Base-by-base conservation (phyloP, 2,329 filamentous ascomycete species). In the Clarireedia paspali region DNA sequence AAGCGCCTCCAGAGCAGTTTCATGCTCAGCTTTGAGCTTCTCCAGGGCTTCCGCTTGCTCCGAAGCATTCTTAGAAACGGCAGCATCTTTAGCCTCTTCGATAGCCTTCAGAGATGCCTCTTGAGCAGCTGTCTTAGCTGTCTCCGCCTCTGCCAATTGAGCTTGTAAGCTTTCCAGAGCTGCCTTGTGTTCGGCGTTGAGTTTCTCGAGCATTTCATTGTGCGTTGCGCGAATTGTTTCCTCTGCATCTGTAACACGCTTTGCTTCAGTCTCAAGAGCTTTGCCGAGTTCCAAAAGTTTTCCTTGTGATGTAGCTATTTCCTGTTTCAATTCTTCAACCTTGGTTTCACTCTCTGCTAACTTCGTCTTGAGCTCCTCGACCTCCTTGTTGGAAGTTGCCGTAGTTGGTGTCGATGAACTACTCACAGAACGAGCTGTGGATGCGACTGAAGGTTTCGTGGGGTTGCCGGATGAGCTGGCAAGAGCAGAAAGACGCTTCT, bases 331-430 rank as follows among this genome's bases (percentile, higher is more conserved):
- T 12, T 77, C 70, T 53, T 78, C 75, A 9, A 85, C 78, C 64
- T 83, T 79, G 6, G 75, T 68, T 64, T 85, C 81, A 59, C 80
- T 82, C 34, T 80, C 75, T 4, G 74, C 73, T 23, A 86, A 72
- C 69, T 84, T 83, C 6, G 73, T 68, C 36, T 73, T 68, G 44
- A 72, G 70, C 17, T 73, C 42, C 10, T 24, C 38, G 17, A 44
- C n/a, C n/a, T 44, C 40, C 26, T 52, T 53, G 34, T 45, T 27
- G 24, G 56, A 46, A 38, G 49, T 27, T 3, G 53, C 38, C 12
- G 47, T 23, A 15, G 38, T 26, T 6, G 62, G 17, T 40, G 61
- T 30, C 24, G 60, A 24, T 23, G 59, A 36, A 17, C 49, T 52
- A 27, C 50, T 64, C n/a, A 66, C 69, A 5, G 73, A 65, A 26